Percentiles rank a stretch among this genome's conserved stretches.
Evolutionary conservation across 345 rosid genomes (phyloP).

Genomic region (Brassica cretica): DNA sequence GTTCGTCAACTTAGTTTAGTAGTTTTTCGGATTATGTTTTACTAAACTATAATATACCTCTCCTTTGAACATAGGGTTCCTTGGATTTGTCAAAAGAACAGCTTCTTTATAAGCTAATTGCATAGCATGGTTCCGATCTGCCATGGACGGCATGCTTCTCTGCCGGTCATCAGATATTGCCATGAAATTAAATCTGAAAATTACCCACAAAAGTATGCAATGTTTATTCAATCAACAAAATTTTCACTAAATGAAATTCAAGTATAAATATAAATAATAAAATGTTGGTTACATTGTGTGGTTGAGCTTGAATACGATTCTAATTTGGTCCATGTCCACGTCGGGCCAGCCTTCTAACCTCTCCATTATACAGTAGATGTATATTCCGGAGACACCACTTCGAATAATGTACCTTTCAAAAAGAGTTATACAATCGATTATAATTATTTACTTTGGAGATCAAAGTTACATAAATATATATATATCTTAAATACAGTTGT

Average conservation of each 20-base stretch:
- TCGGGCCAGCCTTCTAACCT: conserved; percentile 77
- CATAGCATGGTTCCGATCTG: conserved; percentile 52
- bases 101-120: conserved; percentile 81
- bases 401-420: conserved; percentile 63
- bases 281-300: conserved; percentile 49
- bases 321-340: conserved; percentile 80
- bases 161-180: conserved; percentile 70
- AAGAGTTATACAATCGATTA: neutral
- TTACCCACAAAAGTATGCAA: neutral
- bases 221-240: no score
- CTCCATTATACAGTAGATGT: conserved; percentile 69
- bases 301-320: conserved; percentile 79
- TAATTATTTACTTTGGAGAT: conserved; percentile 8
- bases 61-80: conserved; percentile 53
- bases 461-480: neutral
- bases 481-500: neutral
- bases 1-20: neutral
- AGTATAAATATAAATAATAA: neutral
- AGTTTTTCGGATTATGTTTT: neutral
- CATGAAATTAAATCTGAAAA: conserved; percentile 73
- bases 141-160: conserved; percentile 64
- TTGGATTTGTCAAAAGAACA: conserved; percentile 68
- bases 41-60: conserved; percentile 45
- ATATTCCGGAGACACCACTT: conserved; percentile 69
- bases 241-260: neutral